Percentiles rank a stretch among this genome's conserved stretches.
Evolutionary conservation across 768 basidiomycete species (phyloP).

Genomic region (Mrakia frigida): DNA sequence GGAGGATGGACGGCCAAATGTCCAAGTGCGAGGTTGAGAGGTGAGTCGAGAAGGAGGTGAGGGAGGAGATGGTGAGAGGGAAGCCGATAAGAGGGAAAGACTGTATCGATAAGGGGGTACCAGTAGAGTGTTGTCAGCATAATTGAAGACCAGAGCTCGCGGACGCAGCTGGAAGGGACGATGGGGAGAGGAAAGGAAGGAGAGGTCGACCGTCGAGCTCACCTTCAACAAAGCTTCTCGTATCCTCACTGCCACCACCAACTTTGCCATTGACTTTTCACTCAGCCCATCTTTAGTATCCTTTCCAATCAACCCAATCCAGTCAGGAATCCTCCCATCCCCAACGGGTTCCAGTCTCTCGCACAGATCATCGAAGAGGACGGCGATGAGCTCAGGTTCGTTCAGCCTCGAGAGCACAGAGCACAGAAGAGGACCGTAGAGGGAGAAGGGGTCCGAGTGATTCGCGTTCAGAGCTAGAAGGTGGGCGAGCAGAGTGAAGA

Average conservation of each 20-base stretch:
- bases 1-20: conserved; percentile 16
- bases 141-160: too few species aligned
- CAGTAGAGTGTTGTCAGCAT: neutral
- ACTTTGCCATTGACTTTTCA: neutral
- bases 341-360: neutral
- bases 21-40: neutral
- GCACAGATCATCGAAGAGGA: conserved; percentile 14
- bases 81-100: conserved; percentile 21
- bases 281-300: neutral
- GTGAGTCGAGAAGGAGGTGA: conserved; percentile 27
- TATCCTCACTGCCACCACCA: conserved; percentile 8
- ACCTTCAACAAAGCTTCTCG: conserved; percentile 30
- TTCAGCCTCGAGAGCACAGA: conserved; percentile 27
- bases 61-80: conserved; percentile 20
- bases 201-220: neutral
- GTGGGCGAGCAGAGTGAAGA: neutral
- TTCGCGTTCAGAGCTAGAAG: neutral
- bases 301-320: neutral
- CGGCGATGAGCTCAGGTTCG: conserved; percentile 21
- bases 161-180: neutral
- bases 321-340: neutral
- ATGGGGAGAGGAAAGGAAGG: neutral
- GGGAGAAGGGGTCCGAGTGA: neutral
- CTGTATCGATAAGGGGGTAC: neutral
- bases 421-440: conserved; percentile 21